A percentile compares a stretch with the other conserved stretches of the same genome.
These are phyloP conservation scores for Leccinum rimulosum DNA, from an alignment of 768 basidiomycete species.

Conservation along the genomic window DNA sequence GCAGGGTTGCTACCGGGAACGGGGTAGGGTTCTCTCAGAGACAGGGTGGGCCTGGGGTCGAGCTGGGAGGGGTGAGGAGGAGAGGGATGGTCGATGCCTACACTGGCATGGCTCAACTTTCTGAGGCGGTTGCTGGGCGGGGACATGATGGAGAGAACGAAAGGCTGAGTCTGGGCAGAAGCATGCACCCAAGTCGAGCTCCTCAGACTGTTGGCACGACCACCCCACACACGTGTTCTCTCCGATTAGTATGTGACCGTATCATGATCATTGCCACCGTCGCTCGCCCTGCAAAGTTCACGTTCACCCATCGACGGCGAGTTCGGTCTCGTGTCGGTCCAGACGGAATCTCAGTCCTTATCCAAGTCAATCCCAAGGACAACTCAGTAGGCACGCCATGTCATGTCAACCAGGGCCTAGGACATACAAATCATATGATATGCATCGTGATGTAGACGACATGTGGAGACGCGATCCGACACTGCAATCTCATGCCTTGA, in stretches of 20 bases:
- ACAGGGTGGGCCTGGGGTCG: slow-evolving; percentile 40
- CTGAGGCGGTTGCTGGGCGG: slow-evolving; percentile 38
- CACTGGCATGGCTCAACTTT: slow-evolving; percentile 37
- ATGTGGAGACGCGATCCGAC: slow-evolving; percentile 22
- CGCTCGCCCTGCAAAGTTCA: not conserved
- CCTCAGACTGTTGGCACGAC: not conserved
- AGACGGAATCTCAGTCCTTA: not conserved
- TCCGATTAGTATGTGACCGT: not conserved
- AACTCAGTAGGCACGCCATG: slow-evolving; percentile 30
- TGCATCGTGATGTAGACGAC: slow-evolving; percentile 27
- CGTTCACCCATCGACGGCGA: not conserved
- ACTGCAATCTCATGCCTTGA: slow-evolving; percentile 69
- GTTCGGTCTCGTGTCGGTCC: not conserved
- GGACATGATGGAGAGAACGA: slow-evolving; percentile 41
- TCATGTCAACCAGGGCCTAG: slow-evolving; percentile 33
- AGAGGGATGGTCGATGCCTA: slow-evolving; percentile 33
- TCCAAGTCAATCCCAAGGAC: slow-evolving; percentile 5
- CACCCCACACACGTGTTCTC: slow-evolving; percentile 27
- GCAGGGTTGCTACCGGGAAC: slow-evolving; percentile 78
- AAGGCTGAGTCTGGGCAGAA: slow-evolving; percentile 10
- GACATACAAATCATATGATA: slow-evolving; percentile 37
- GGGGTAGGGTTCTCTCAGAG: slow-evolving; percentile 58
- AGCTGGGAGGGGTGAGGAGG: slow-evolving; percentile 43
- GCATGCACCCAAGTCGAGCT: slow-evolving; percentile 1
- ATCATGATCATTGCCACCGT: not conserved